phyloP scores from a whole-genome alignment of 163 green algal genomes.

The Coccomyxa subellipsoidea region DNA sequence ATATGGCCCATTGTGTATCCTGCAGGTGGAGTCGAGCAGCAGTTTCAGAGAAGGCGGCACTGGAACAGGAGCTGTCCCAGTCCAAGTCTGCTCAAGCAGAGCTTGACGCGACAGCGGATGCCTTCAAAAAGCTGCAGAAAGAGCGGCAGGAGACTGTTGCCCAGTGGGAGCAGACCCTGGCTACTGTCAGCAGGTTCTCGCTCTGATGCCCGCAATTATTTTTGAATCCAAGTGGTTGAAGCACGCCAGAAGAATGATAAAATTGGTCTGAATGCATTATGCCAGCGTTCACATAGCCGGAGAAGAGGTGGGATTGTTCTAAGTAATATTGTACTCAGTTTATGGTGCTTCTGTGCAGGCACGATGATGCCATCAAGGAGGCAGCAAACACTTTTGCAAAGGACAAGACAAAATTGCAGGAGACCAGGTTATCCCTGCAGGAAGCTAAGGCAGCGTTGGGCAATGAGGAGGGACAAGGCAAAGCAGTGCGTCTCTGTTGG shows the following conservation, averaged over 20 bases:
- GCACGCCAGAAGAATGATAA: too few relatives aligned
- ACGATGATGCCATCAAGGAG: conserved; percentile 39
- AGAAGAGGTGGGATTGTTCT: too few relatives aligned
- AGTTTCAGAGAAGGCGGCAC: background rate
- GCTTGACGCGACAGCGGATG: conserved; percentile 80
- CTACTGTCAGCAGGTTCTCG: conserved; percentile 17
- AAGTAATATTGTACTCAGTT: too few relatives aligned
- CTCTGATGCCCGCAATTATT: too few relatives aligned
- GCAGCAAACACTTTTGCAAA: conserved; percentile 42
- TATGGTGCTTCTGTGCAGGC: background rate
- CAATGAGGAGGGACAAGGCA: conserved; percentile 61
- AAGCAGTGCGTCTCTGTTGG: conserved; percentile 31
- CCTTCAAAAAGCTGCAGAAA: conserved; percentile 66
- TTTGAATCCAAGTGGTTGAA: too few relatives aligned
- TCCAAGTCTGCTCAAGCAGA: conserved; percentile 70
- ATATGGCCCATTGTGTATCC: background rate
- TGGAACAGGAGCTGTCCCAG: conserved; percentile 22
- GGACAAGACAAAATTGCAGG: conserved; percentile 46
- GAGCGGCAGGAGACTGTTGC: conserved; percentile 77
- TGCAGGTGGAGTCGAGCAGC: background rate
- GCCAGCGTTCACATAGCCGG: too few relatives aligned
- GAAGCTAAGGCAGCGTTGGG: conserved; percentile 58
- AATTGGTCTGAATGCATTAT: too few relatives aligned
- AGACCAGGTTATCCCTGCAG: conserved; percentile 55
- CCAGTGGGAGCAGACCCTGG: conserved; percentile 84